A percentile compares a stretch with the other conserved stretches of the same genome.
Conservation (phyloP, 2,329 filamentous ascomycete genomes). For the Colletotrichum gloeosporioides region DNA sequence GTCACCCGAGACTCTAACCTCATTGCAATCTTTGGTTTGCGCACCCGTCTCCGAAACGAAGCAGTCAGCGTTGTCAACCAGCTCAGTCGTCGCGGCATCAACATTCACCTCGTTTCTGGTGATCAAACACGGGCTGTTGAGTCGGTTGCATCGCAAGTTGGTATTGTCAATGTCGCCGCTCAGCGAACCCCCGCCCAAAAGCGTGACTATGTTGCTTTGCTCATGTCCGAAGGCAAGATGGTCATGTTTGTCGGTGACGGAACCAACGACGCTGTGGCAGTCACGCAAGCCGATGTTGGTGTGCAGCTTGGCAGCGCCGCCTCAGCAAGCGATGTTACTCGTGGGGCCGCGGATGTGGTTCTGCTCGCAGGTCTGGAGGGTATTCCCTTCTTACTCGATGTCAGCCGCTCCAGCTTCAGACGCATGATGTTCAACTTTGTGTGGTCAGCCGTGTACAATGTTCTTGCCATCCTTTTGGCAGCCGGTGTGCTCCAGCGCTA, state of each 20-base stretch:
- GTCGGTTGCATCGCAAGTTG: slow-evolving; percentile 48
- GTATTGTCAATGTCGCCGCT: slow-evolving; percentile 44
- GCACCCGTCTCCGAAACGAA: slow-evolving; percentile 37
- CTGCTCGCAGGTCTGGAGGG: slow-evolving; percentile 58
- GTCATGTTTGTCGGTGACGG: slow-evolving; percentile 69
- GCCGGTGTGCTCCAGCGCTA: slow-evolving; percentile 58
- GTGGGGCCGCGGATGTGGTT: slow-evolving; percentile 61
- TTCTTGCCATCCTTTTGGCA: slow-evolving; percentile 64
- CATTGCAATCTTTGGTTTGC: slow-evolving; percentile 55
- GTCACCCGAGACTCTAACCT: slow-evolving; percentile 32
- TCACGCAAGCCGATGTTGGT: slow-evolving; percentile 66
- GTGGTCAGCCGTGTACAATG: slow-evolving; percentile 68
- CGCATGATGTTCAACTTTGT: slow-evolving; percentile 65
- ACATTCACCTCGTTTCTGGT: slow-evolving; percentile 61
- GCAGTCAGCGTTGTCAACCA: slow-evolving; percentile 47
- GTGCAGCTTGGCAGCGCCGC: slow-evolving; percentile 57
- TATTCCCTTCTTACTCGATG: slow-evolving; percentile 55
- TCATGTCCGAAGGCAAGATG: slow-evolving; percentile 33
- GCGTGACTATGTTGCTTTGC: slow-evolving; percentile 51
- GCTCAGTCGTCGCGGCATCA: slow-evolving; percentile 52
- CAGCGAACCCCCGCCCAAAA: slow-evolving; percentile 60
- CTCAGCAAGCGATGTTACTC: slow-evolving; percentile 56
- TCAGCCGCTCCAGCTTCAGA: slow-evolving; percentile 39
- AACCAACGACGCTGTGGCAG: slow-evolving; percentile 67
- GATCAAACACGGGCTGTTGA: slow-evolving; percentile 56